Evolutionary conservation across 1,284 basidiomycete species (phyloP).

Genomic region (Hypsizygus ulmarius): DNA sequence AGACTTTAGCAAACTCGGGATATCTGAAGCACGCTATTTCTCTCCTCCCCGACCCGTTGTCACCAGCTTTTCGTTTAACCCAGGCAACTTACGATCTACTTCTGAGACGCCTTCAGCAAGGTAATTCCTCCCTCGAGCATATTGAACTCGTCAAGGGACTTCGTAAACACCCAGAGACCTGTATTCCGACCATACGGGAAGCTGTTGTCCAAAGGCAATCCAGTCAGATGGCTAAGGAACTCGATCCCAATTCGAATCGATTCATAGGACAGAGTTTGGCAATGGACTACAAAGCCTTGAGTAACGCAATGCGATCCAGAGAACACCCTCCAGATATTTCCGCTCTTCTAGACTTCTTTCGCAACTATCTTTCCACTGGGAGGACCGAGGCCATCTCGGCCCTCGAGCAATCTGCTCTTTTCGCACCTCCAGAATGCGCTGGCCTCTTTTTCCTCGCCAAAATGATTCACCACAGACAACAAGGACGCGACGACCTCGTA

Average conservation of each 20-base stretch:
- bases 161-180: conserved; percentile 2
- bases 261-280: conserved; percentile 15
- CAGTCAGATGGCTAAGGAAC: conserved; percentile 1
- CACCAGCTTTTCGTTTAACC: conserved; percentile 22
- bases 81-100: conserved; percentile 28
- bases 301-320: background rate
- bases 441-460: conserved; percentile 37
- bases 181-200: background rate
- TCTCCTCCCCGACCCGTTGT: conserved; percentile 30
- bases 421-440: conserved; percentile 7
- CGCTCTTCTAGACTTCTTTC: background rate
- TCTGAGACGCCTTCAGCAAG: conserved; percentile 17
- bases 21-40: conserved; percentile 32
- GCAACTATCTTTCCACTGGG: conserved; percentile 28
- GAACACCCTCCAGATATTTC: background rate
- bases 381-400: conserved; percentile 30
- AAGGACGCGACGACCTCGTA: conserved; percentile 27
- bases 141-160: conserved; percentile 21
- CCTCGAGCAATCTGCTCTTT: conserved; percentile 25
- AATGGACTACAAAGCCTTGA: conserved; percentile 1
- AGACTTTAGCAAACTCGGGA: conserved; percentile 25
- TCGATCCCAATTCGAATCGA: conserved; percentile 2
- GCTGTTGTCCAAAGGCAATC: background rate
- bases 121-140: conserved; percentile 4
- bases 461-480: conserved; percentile 38